A percentile compares a stretch with the other conserved stretches of the same genome.
Evolutionary conservation across 352 stramenopile species (phyloP).

Genomic region (Pythium plurisporium): DNA sequence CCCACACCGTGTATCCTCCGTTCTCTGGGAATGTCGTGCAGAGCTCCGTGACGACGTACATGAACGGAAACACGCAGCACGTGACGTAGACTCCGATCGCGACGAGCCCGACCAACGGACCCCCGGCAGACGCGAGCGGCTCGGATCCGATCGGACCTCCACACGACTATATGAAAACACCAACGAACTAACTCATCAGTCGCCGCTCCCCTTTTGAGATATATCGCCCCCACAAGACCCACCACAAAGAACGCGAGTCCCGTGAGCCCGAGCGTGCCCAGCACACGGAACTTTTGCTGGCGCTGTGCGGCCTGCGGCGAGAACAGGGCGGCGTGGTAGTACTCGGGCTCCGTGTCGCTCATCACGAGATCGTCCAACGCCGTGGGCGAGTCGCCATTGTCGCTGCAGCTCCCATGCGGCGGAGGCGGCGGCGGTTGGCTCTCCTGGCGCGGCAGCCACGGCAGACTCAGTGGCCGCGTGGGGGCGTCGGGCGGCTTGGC

Average conservation of each 20-base stretch:
- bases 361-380: slow-evolving; percentile 5
- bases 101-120: slow-evolving; percentile 53
- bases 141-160: slow-evolving; percentile 27
- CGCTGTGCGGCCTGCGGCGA: slow-evolving; percentile 1
- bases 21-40: slow-evolving; percentile 79
- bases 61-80: slow-evolving; percentile 82
- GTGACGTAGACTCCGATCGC: slow-evolving; percentile 71
- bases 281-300: slow-evolving; percentile 20
- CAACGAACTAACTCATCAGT: neutral
- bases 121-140: slow-evolving; percentile 21
- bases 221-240: too few species aligned
- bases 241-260: slow-evolving; percentile 29
- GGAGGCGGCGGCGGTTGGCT: too few species aligned
- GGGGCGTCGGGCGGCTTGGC: neutral
- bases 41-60: slow-evolving; percentile 55
- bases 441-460: too few species aligned
- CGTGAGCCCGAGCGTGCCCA: slow-evolving; percentile 20
- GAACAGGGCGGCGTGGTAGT: slow-evolving; percentile 7
- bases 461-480: neutral
- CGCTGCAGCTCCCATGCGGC: neutral
- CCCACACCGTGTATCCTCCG: slow-evolving; percentile 79
- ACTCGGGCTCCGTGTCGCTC: slow-evolving; percentile 13
- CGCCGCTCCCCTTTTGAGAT: too few species aligned
- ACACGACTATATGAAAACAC: slow-evolving; percentile 8
- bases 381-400: neutral